These are phyloP conservation scores for Phytophthora megakarya DNA, from an alignment of 352 stramenopile species.

Conservation along the genomic window DNA sequence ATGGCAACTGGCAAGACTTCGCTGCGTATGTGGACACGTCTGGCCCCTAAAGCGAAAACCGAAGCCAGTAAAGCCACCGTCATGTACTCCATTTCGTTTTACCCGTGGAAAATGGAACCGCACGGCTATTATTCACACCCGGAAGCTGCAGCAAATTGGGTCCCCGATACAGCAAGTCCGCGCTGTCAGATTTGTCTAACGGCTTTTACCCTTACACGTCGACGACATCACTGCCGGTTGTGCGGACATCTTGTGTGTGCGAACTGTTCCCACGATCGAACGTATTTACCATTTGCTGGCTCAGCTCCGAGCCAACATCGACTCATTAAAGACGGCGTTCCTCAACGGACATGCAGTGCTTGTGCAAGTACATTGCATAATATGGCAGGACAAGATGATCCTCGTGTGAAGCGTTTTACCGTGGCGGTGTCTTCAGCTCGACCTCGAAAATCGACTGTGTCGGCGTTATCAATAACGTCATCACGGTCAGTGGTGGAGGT, in stretches of 20 bases:
- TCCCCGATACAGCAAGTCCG: conserved; percentile 65
- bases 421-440: conserved; percentile 30
- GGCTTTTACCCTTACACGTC: conserved; percentile 62
- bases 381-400: conserved; percentile 64
- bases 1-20: conserved; percentile 10
- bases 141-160: conserved; percentile 72
- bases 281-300: conserved; percentile 64
- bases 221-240: conserved; percentile 86
- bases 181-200: conserved; percentile 67
- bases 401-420: conserved; percentile 61
- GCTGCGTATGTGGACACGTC: conserved; percentile 21
- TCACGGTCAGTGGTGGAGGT: conserved; percentile 27
- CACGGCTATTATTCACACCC: conserved; percentile 71
- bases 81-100: conserved; percentile 81
- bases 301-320: conserved; percentile 57
- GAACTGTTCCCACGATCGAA: conserved; percentile 69
- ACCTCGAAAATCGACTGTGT: conserved; percentile 15
- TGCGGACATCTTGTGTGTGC: conserved; percentile 76
- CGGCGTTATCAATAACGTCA: conserved; percentile 12
- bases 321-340: conserved; percentile 69
- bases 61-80: conserved; percentile 30
- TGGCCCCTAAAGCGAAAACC: conserved; percentile 20
- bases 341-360: conserved; percentile 72
- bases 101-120: conserved; percentile 77
- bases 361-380: conserved; percentile 67